Evolutionary conservation across 1,139 yeast species (phyloP).

Genomic region (Nakaseomyces glabratus): DNA sequence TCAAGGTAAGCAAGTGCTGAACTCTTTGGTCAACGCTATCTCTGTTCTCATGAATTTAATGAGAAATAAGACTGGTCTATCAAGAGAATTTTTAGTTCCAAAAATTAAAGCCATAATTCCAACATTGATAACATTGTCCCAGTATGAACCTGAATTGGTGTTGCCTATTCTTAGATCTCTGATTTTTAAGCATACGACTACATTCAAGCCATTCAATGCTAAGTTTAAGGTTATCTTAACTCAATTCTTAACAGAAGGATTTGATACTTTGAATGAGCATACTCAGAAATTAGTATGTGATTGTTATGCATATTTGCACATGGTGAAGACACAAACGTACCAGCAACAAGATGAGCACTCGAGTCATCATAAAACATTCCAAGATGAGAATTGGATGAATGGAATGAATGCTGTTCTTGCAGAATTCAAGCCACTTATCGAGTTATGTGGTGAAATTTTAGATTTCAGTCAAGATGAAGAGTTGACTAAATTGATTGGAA

Average conservation of each 20-base stretch:
- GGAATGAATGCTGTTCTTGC: constrained; percentile 33
- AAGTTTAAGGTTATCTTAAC: constrained; percentile 46
- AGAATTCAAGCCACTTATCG: constrained; percentile 47
- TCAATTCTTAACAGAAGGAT: constrained; percentile 32
- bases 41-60: constrained; percentile 45
- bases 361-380: constrained; percentile 29
- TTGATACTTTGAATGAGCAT: constrained; percentile 32
- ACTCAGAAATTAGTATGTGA: constrained; percentile 40
- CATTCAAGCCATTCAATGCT: constrained; percentile 70
- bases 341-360: constrained; percentile 34
- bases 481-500: constrained; percentile 32
- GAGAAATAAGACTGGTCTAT: constrained; percentile 73
- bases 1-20: constrained; percentile 34
- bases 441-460: constrained; percentile 49
- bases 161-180: constrained; percentile 44
- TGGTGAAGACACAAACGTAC: constrained; percentile 42
- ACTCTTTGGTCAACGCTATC: constrained; percentile 43
- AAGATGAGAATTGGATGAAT: constrained; percentile 41
- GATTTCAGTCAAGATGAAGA: constrained; percentile 49
- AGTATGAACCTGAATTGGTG: constrained; percentile 33
- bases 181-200: constrained; percentile 57
- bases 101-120: constrained; percentile 56
- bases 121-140: constrained; percentile 38
- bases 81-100: constrained; percentile 80
- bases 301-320: constrained; percentile 54